Conservation (phyloP, 306 rosid genomes). For the Castanea crenata region DNA sequence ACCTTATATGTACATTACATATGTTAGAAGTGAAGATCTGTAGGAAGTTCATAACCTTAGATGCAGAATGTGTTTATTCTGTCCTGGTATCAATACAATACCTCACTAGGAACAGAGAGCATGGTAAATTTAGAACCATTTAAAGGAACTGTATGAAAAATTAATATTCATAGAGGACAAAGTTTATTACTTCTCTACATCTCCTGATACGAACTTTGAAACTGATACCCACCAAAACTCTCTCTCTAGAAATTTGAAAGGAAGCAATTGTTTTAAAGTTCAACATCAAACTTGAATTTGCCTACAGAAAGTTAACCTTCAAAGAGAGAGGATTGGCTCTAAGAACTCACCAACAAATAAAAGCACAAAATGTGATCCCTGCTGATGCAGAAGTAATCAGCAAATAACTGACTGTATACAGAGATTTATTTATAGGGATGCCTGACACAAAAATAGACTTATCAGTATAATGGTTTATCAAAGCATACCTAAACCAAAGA, state of each 20-base stretch:
- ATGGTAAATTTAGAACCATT: background rate
- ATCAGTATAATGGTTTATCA: background rate
- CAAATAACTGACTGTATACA: constrained; percentile 85
- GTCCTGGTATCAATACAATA: background rate
- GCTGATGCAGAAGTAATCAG: constrained; percentile 72
- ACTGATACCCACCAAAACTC: background rate
- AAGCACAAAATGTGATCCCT: constrained; percentile 71
- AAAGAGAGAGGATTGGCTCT: background rate
- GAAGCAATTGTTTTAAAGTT: background rate
- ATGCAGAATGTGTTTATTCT: background rate
- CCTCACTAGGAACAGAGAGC: background rate
- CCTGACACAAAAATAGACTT: constrained; percentile 46
- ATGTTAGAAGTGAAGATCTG: background rate
- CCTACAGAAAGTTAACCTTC: background rate
- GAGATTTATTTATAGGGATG: constrained; percentile 71
- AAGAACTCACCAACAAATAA: constrained; percentile 69
- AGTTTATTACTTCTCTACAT: background rate
- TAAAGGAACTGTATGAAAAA: background rate
- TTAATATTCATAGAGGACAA: too few species aligned
- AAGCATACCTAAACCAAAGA: constrained; percentile 1
- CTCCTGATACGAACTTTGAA: background rate
- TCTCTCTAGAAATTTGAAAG: background rate
- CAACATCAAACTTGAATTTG: too few species aligned
- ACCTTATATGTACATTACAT: background rate
- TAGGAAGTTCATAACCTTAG: background rate